Evolutionary conservation across 2,329 filamentous ascomycete species (phyloP).

Genomic region (Paecilomyces formosus): DNA sequence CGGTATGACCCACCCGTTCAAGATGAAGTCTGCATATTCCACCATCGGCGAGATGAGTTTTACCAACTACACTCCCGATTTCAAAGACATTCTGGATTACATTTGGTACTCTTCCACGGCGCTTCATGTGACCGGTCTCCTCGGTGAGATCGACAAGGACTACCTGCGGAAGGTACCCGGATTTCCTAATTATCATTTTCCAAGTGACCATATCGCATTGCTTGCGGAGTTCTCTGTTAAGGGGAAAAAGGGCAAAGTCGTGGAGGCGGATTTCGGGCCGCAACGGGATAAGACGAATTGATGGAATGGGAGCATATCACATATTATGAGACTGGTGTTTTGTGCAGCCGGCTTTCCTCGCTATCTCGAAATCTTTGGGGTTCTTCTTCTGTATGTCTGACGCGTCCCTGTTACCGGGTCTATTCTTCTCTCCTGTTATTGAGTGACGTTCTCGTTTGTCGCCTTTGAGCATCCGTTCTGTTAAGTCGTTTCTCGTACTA

Average conservation of each 20-base stretch:
- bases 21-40: conserved; percentile 80
- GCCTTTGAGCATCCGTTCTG: conserved; percentile 9
- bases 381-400: conserved; percentile 20
- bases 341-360: conserved; percentile 22
- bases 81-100: conserved; percentile 88
- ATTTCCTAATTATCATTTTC: conserved; percentile 92
- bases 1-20: conserved; percentile 92
- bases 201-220: conserved; percentile 84
- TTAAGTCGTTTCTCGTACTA: conserved; percentile 10
- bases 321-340: conserved; percentile 31
- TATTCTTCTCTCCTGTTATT: conserved; percentile 11
- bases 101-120: conserved; percentile 95
- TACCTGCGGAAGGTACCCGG: conserved; percentile 83
- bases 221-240: conserved; percentile 88
- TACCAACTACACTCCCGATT: conserved; percentile 95
- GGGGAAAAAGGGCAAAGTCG: conserved; percentile 69
- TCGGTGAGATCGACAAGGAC: conserved; percentile 78
- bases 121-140: conserved; percentile 72
- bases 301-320: conserved; percentile 26
- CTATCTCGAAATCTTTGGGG: conserved; percentile 35
- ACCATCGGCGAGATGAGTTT: conserved; percentile 81
- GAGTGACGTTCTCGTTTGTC: conserved; percentile 6
- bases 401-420: conserved; percentile 13
- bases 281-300: conserved; percentile 23
- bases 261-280: conserved; percentile 56